Percentiles rank a stretch among this genome's conserved stretches.
Conservation (phyloP, 306 rosid species). For the Chamaecrista fasciculata region DNA sequence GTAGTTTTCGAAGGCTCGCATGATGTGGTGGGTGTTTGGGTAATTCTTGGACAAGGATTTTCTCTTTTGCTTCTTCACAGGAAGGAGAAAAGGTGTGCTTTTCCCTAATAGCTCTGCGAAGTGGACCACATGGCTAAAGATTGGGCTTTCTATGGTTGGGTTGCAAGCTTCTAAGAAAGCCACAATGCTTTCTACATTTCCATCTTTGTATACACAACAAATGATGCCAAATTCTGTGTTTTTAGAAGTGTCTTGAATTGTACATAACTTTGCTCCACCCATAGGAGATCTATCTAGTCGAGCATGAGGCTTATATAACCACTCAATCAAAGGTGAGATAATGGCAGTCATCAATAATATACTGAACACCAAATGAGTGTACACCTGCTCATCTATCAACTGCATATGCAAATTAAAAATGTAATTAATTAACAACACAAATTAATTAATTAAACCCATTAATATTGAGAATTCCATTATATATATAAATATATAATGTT, state of each 20-base stretch:
- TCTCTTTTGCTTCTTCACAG: conserved; percentile 16
- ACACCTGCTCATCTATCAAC: conserved; percentile 31
- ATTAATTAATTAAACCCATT: no score
- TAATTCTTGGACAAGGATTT: conserved; percentile 10
- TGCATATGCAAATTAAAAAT: conserved; percentile 28
- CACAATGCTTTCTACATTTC: conserved; percentile 38
- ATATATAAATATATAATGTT: no score
- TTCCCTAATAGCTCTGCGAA: conserved; percentile 39
- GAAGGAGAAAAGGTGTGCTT: conserved; percentile 38
- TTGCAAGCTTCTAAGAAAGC: conserved; percentile 43
- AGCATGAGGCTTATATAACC: conserved; percentile 10
- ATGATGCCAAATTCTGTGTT: conserved; percentile 25
- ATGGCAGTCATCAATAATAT: conserved; percentile 20
- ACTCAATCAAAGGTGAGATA: conserved; percentile 22
- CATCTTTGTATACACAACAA: conserved; percentile 41
- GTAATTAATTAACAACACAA: background rate
- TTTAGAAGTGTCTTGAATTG: conserved; percentile 25
- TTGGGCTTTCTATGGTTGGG: conserved; percentile 35
- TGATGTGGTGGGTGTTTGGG: conserved; percentile 33
- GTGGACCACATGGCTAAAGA: conserved; percentile 34
- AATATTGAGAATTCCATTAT: no score
- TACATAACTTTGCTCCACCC: background rate
- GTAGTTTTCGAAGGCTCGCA: conserved; percentile 52
- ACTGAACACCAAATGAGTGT: conserved; percentile 25
- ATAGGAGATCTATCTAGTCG: background rate